Conservation (phyloP, 2,329 filamentous ascomycete genomes). For the Penicillium sp. region DNA sequence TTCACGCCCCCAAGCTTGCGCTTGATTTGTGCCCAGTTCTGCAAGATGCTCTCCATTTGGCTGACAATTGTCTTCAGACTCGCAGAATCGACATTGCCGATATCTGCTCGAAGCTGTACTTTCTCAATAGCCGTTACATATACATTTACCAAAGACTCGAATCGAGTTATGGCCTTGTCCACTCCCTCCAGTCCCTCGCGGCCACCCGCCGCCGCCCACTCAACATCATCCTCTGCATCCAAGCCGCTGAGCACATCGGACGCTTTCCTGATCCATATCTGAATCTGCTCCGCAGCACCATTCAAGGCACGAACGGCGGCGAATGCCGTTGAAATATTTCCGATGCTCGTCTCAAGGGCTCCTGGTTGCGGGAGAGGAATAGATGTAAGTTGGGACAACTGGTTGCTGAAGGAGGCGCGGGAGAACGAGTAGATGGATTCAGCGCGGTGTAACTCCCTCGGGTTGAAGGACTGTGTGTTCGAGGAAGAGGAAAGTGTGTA, state of each 20-base stretch:
- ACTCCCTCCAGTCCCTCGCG: conserved; percentile 55
- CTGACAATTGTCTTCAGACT: conserved; percentile 73
- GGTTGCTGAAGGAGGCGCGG: conserved; percentile 86
- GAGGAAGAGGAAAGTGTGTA: conserved; percentile 31
- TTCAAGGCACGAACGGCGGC: conserved; percentile 80
- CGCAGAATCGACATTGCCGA: conserved; percentile 66
- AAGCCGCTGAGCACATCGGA: conserved; percentile 83
- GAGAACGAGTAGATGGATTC: conserved; percentile 94
- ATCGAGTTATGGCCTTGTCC: conserved; percentile 71
- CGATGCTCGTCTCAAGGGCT: conserved; percentile 77
- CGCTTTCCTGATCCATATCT: conserved; percentile 90
- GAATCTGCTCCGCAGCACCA: conserved; percentile 87
- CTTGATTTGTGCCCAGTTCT: conserved; percentile 82
- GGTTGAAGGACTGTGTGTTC: conserved; percentile 43
- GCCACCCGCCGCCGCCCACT: conserved; percentile 90
- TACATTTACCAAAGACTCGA: conserved; percentile 85
- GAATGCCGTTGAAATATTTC: conserved; percentile 78
- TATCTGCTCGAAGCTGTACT: conserved; percentile 76
- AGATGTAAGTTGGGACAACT: conserved; percentile 87
- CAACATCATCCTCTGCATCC: conserved; percentile 94
- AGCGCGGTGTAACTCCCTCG: conserved; percentile 57
- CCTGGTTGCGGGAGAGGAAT: conserved; percentile 84
- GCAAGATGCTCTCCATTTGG: conserved; percentile 85
- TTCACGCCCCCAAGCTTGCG: conserved; percentile 75
- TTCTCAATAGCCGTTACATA: conserved; percentile 95